Evolutionary conservation across 192 early-diverging fungal genomes (phyloP).

Genomic region (Phycomyces nitens): DNA sequence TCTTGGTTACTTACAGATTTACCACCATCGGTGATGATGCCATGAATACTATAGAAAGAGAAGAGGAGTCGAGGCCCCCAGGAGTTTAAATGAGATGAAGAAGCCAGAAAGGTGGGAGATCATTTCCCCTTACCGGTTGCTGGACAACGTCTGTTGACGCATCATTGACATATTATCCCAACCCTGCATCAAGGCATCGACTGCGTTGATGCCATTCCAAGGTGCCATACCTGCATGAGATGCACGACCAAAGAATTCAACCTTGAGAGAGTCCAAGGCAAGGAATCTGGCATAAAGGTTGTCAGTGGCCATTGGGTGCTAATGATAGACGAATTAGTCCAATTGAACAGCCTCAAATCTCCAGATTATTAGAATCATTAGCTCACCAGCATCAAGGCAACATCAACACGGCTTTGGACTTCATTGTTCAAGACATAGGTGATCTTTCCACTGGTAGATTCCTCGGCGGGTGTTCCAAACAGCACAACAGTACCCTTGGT

Average conservation of each 20-base stretch:
- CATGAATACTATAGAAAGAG: conserved; percentile 47
- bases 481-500: conserved; percentile 51
- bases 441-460: conserved; percentile 69
- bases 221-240: conserved; percentile 59
- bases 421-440: conserved; percentile 57
- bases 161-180: conserved; percentile 53
- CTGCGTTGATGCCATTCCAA: conserved; percentile 63
- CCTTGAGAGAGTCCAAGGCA: conserved; percentile 35
- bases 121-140: conserved; percentile 23
- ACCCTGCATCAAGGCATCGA: conserved; percentile 52
- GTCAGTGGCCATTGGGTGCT: conserved; percentile 34
- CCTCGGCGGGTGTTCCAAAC: conserved; percentile 71
- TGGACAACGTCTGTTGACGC: conserved; percentile 54
- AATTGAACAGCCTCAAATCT: background rate
- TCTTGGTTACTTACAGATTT: conserved; percentile 27
- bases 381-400: conserved; percentile 66
- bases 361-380: background rate
- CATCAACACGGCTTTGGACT: conserved; percentile 58
- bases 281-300: conserved; percentile 22
- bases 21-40: conserved; percentile 57
- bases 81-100: background rate
- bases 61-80: background rate
- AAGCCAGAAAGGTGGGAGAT: background rate
- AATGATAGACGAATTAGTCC: background rate
- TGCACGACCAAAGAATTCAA: conserved; percentile 55